Base-by-base conservation (phyloP, 768 basidiomycete genomes). In the Dacryopinax primogenitus region DNA sequence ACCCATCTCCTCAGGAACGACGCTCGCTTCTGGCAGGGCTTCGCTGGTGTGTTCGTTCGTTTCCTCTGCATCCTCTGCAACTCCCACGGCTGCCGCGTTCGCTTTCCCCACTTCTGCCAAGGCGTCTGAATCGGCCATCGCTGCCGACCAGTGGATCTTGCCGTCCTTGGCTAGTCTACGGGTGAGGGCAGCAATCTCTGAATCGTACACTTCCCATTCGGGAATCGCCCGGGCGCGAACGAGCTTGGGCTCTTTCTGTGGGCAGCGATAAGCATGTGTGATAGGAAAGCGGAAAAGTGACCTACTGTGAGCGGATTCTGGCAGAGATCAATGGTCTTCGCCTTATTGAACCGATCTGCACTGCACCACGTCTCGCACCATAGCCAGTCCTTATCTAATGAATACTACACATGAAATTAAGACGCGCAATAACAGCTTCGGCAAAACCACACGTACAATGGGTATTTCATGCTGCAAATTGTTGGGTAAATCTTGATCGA, bases 351-450 rank as follows among this genome's bases (percentile, higher is more conserved):
- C 39, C 90, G 80, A 70, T 92, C 88, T 73, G 90, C 90, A 79
- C 87, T 90, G 71, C 96, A 99, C 96, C 96, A 98, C 0, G 95
- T 98, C 79, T 98, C 95, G 73, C 95, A 98, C 90, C 96, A 99
- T 70, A 98, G 77, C 96, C 96, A 99, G 70, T 92, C 89, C 75
- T 92, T 88, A 66, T 84, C 83, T 16, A 98, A 78, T 0, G 96
- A 92, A 75, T 83, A 88, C 91, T 94, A 67, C 21, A 51, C 28
- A 18, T 44, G 16, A 64, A 47, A 34, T 63, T 63, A 66, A 33
- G 51, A 64, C 32, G 66, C 3, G 64, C 63, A n/a, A 15, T 9
- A 47, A 28, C 39, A 68, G 33, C 23, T n/a, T 64, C 63, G 1
- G 68, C 65, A 1, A 36, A 26, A 12, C 33, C 1, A 13, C 3